phyloP scores from a whole-genome alignment of 371 early-diverging fungal species.

The Saksenaea oblongispora region DNA sequence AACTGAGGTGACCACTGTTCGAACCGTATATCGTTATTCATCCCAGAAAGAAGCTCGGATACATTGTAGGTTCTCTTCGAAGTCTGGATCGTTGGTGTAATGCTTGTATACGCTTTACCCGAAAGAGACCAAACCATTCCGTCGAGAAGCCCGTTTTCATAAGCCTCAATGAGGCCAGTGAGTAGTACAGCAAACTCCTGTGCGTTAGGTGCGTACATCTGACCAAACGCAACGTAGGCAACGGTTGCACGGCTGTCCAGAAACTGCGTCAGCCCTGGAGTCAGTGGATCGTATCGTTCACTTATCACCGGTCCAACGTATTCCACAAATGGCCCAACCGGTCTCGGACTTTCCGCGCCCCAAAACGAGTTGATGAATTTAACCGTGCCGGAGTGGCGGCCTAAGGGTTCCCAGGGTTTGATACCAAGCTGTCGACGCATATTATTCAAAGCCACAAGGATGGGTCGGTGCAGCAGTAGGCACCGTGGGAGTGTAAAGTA shows the following conservation, averaged over 20 bases:
- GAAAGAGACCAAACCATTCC: constrained; percentile 35
- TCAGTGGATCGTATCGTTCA: constrained; percentile 12
- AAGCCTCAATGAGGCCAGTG: constrained; percentile 16
- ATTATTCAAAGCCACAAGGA: constrained; percentile 5
- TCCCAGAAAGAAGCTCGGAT: not conserved
- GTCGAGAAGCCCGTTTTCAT: constrained; percentile 25
- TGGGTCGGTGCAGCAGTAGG: constrained; percentile 9
- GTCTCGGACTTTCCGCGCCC: constrained; percentile 31
- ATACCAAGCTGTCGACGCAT: constrained; percentile 7
- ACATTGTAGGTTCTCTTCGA: not conserved
- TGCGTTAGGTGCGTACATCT: constrained; percentile 12
- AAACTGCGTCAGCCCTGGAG: constrained; percentile 1
- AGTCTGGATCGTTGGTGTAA: not conserved
- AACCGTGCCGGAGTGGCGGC: constrained; percentile 12
- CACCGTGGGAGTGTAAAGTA: constrained; percentile 12
- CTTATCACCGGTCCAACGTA: constrained; percentile 38
- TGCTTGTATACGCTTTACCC: not conserved
- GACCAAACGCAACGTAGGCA: constrained; percentile 41
- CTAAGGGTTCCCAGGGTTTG: constrained; percentile 9
- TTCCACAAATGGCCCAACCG: constrained; percentile 34
- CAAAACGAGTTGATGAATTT: constrained; percentile 32
- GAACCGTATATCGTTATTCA: not conserved
- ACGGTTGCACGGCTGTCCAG: constrained; percentile 19
- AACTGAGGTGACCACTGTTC: not conserved
- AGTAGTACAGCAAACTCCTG: constrained; percentile 10